Percentiles rank a stretch among this genome's conserved stretches.
Conservation (phyloP, 495 filamentous ascomycete genomes). For the Aspergillus conjunctus region DNA sequence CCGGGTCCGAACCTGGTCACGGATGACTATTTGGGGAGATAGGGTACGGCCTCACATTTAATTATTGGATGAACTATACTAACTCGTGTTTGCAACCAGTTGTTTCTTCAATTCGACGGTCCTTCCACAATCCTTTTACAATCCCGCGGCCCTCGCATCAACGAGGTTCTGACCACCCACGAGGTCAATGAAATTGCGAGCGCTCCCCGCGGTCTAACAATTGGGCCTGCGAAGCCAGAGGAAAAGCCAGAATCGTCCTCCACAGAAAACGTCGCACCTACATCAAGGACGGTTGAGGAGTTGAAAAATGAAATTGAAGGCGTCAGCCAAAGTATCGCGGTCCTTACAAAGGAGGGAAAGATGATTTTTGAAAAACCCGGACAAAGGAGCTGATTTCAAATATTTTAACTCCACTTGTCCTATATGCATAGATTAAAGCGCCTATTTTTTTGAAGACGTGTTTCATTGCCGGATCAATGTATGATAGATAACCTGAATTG, state of each 20-base stretch:
- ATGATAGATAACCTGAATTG: constrained; percentile 27
- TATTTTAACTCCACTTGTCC: constrained; percentile 9
- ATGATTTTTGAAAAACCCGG: constrained; percentile 64
- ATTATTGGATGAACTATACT: background rate
- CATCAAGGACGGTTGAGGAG: constrained; percentile 36
- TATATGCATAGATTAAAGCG: constrained; percentile 10
- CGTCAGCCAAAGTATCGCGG: constrained; percentile 54
- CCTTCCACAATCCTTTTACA: constrained; percentile 84
- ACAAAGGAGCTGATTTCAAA: constrained; percentile 26
- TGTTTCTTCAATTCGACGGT: constrained; percentile 87
- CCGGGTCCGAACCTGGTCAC: constrained; percentile 68
- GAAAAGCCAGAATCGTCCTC: constrained; percentile 17
- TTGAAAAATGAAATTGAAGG: constrained; percentile 40
- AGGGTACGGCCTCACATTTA: constrained; percentile 50
- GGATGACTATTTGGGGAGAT: constrained; percentile 91
- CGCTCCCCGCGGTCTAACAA: constrained; percentile 54
- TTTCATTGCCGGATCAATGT: constrained; percentile 29
- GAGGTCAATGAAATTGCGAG: constrained; percentile 89
- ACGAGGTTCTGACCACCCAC: constrained; percentile 70
- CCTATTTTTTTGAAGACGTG: constrained; percentile 12
- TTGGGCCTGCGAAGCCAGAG: constrained; percentile 53
- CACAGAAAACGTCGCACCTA: constrained; percentile 8
- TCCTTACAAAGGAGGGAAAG: constrained; percentile 66
- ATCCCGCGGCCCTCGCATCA: constrained; percentile 71
- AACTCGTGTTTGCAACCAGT: constrained; percentile 38